These are phyloP conservation scores for Dendryphion nanum DNA, from an alignment of 2,329 filamentous ascomycete genomes.

Conservation along the genomic window DNA sequence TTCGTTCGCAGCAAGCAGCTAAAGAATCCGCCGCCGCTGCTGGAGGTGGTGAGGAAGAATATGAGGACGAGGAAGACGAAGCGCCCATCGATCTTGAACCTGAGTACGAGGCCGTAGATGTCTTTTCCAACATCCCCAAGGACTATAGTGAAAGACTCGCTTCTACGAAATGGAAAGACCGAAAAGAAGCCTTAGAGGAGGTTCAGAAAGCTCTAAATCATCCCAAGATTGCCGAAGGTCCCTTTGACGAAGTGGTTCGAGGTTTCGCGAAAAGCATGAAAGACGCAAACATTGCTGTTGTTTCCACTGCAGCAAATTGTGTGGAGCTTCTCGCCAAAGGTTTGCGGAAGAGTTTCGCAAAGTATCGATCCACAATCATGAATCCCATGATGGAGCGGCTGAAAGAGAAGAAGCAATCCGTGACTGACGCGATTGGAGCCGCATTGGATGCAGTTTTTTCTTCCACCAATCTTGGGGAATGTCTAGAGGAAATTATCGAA, in stretches of 20 bases:
- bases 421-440: constrained; percentile 82
- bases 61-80: constrained; percentile 52
- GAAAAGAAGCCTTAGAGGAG: constrained; percentile 89
- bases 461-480: constrained; percentile 73
- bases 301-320: constrained; percentile 89
- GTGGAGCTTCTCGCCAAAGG: constrained; percentile 88
- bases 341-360: constrained; percentile 72
- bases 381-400: constrained; percentile 89
- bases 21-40: constrained; percentile 67
- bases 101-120: constrained; percentile 77
- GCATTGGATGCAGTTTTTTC: constrained; percentile 73
- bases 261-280: constrained; percentile 96
- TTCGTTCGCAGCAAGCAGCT: constrained; percentile 85
- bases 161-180: constrained; percentile 97
- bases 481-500: constrained; percentile 84
- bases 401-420: constrained; percentile 93
- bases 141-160: constrained; percentile 80
- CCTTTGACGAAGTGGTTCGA: constrained; percentile 80
- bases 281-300: constrained; percentile 94
- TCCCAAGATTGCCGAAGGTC: constrained; percentile 86
- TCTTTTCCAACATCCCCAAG: constrained; percentile 75
- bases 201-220: constrained; percentile 75
- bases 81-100: constrained; percentile 68
- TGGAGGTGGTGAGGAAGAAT: constrained; percentile 51
- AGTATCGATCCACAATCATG: constrained; percentile 78